Evolutionary conservation across 192 early-diverging fungal species (phyloP), one percentile per base, ranked within the genome.

Genomic region (Pilaira anomala): DNA sequence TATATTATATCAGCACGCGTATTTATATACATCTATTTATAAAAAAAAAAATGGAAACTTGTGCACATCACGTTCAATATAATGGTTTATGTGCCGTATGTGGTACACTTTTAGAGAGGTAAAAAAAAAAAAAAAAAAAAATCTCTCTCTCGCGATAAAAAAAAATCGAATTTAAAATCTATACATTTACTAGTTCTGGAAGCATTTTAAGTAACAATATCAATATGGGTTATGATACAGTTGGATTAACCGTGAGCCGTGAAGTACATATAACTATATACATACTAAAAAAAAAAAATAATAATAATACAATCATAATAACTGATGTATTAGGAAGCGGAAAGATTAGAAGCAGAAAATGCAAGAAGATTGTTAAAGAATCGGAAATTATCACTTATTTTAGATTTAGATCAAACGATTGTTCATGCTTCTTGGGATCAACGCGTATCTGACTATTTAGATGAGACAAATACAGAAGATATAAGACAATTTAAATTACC

Each of bases 351-450:
- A 48, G 62, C 83, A n/a, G 83, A 83, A 24, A 91, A 78, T 14
- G 73, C 83, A 12, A 58, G 78, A 3, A 78, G 88, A 63, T 75
- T 99, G 49, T 62, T 88, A 58, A 65, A 74, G 3, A 80, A 78
- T 28, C 72, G 81, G 52, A 92, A 88, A 67, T 81, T 99, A 42
- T 92, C 91, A 3, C 75, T 99, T 22, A 88, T 99, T 54, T 83
- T 99, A 18, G 97, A 99, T 82, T 81, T 99, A 49, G 97, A 99
- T 74, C 94, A 96, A 75, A 99, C 97, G 1, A 82, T 99, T 18
- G 90, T 99, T 48, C 97, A 99, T 56, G 94, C 97, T 6, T 89
- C 93, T 11, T 83, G 87, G 7, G 87, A 92, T 60, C 77, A 82
- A 8, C 86, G 84, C 5, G 86, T 92, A 14, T 83, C 77, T 2